phyloP scores from a whole-genome alignment of 1,284 basidiomycete species.

The Ceratobasidium sp. region DNA sequence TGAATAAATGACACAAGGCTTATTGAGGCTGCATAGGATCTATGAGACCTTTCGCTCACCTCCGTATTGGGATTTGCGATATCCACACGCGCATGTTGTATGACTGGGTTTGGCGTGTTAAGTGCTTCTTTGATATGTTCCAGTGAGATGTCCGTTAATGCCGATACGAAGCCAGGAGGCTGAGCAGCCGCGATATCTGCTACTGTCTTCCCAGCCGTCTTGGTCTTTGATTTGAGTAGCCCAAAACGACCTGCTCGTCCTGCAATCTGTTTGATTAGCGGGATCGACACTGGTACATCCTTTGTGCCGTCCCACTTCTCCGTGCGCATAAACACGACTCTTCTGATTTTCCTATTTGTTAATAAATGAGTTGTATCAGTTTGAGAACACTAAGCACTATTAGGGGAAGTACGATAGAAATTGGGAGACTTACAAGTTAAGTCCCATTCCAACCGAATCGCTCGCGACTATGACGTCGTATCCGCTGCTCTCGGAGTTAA shows the following conservation, averaged over 20 bases:
- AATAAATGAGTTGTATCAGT: neutral
- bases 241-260: slow-evolving; percentile 96
- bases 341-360: slow-evolving; percentile 83
- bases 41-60: neutral
- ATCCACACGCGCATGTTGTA: slow-evolving; percentile 49
- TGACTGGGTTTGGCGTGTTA: slow-evolving; percentile 56
- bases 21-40: neutral
- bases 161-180: slow-evolving; percentile 69
- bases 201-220: slow-evolving; percentile 46
- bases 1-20: neutral
- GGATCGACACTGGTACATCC: slow-evolving; percentile 69
- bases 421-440: slow-evolving; percentile 81
- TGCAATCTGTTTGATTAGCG: slow-evolving; percentile 95
- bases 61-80: slow-evolving; percentile 29
- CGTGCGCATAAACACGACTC: slow-evolving; percentile 85
- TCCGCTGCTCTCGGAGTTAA: slow-evolving; percentile 81
- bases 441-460: slow-evolving; percentile 95
- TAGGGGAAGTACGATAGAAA: neutral
- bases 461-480: slow-evolving; percentile 90
- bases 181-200: slow-evolving; percentile 83
- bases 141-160: slow-evolving; percentile 62
- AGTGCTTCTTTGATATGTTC: slow-evolving; percentile 54
- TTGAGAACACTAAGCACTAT: neutral
- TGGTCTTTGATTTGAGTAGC: slow-evolving; percentile 58
- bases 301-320: slow-evolving; percentile 75